Percentiles rank a stretch among this genome's conserved stretches.
These are phyloP conservation scores for Aspergillus phoenicis DNA, from an alignment of 2,329 filamentous ascomycete genomes.

Conservation along the genomic window DNA sequence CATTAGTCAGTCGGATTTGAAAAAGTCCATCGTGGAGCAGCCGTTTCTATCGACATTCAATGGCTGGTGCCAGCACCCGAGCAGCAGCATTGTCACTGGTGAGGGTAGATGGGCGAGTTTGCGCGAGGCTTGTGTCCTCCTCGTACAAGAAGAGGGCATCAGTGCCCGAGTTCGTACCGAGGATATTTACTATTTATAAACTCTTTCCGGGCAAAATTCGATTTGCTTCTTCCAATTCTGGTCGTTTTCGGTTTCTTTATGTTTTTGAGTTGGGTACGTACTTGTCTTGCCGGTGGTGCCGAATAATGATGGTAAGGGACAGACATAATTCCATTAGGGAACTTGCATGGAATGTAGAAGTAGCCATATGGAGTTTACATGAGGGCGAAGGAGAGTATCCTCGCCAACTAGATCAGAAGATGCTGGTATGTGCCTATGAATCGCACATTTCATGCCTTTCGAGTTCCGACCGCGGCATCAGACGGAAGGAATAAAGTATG, in stretches of 20 bases:
- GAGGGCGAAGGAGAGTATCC: background rate
- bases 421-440: background rate
- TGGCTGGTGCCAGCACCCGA: background rate
- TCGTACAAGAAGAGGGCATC: background rate
- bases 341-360: background rate
- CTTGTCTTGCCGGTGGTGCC: background rate
- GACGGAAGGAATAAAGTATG: background rate
- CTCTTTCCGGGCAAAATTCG: background rate
- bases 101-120: background rate
- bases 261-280: background rate
- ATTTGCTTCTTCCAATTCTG: background rate
- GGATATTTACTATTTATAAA: slow-evolving; percentile 3
- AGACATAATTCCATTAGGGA: background rate
- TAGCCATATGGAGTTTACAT: background rate
- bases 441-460: background rate
- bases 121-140: background rate
- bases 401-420: background rate
- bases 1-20: background rate
- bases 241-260: background rate
- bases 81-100: background rate
- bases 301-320: background rate
- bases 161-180: background rate
- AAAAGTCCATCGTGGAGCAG: background rate
- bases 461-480: background rate
- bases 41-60: background rate